Conservation (phyloP, 257 asterid genomes). For the Linderniella brevidens region DNA sequence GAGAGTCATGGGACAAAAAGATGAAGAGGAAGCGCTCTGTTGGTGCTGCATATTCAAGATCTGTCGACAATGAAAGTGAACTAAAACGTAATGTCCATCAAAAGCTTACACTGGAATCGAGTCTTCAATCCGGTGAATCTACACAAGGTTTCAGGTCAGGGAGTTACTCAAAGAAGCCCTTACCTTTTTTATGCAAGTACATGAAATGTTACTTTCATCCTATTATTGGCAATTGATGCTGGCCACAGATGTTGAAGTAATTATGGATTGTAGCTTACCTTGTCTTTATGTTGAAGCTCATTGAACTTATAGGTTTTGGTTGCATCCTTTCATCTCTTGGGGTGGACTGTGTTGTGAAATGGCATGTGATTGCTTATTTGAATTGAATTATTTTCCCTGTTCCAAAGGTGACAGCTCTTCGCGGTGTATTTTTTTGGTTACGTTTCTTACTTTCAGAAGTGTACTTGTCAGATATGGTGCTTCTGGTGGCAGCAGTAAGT, state of each 20-base stretch:
- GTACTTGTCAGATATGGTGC: constrained; percentile 35
- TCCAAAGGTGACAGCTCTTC: constrained; percentile 1
- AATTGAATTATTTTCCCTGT: background rate
- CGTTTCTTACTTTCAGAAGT: too few relatives aligned
- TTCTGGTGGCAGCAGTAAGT: constrained; percentile 37
- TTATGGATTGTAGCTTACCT: too few relatives aligned
- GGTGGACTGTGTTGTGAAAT: too few relatives aligned
- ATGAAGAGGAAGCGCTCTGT: constrained; percentile 95
- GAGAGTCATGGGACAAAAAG: constrained; percentile 94
- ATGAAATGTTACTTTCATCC: background rate
- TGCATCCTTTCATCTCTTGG: too few relatives aligned
- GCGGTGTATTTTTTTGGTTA: constrained; percentile 6
- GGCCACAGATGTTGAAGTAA: too few relatives aligned
- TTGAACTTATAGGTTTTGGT: too few relatives aligned
- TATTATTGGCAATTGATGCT: background rate
- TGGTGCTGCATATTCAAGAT: constrained; percentile 65
- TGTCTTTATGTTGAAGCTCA: too few relatives aligned
- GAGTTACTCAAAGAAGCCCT: constrained; percentile 6
- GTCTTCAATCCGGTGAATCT: constrained; percentile 48
- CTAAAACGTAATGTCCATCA: constrained; percentile 46
- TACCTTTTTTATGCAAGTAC: background rate
- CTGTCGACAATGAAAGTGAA: constrained; percentile 59
- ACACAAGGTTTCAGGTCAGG: constrained; percentile 54
- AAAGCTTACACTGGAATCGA: constrained; percentile 53
- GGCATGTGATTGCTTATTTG: too few relatives aligned